Evolutionary conservation across 1,284 basidiomycete species (phyloP).

Genomic region (Cryptococcus wingfieldii): DNA sequence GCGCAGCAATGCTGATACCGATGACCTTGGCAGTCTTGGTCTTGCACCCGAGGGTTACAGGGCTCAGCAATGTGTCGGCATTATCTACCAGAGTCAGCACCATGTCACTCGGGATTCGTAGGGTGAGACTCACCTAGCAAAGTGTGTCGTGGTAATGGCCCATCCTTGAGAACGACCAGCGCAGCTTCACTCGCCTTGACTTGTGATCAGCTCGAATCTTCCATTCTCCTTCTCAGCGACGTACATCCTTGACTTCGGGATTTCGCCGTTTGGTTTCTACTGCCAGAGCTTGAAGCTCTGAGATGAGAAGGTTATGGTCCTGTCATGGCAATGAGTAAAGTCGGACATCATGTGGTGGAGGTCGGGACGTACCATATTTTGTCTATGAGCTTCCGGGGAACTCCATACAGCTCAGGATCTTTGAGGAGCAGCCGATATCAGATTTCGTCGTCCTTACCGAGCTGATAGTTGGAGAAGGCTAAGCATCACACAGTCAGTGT

Average conservation of each 20-base stretch:
- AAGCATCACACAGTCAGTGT: no score
- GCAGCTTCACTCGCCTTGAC: slow-evolving; percentile 71
- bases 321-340: slow-evolving; percentile 6
- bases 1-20: slow-evolving; percentile 80
- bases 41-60: slow-evolving; percentile 89
- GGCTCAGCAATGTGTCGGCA: slow-evolving; percentile 73
- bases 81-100: slow-evolving; percentile 55
- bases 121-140: slow-evolving; percentile 17
- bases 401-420: no score
- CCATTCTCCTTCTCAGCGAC: slow-evolving; percentile 8
- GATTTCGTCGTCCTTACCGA: no score
- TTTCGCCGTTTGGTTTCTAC: slow-evolving; percentile 76
- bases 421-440: no score
- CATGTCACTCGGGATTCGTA: not conserved
- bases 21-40: slow-evolving; percentile 93
- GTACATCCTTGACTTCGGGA: slow-evolving; percentile 75
- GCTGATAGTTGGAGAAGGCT: no score
- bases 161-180: slow-evolving; percentile 68
- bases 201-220: not conserved
- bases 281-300: slow-evolving; percentile 61
- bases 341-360: not conserved
- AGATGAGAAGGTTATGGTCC: slow-evolving; percentile 48
- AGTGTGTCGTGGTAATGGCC: slow-evolving; percentile 53
- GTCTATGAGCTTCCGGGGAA: no score
- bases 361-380: slow-evolving; percentile 6